These are phyloP conservation scores for Colletotrichum incanum DNA, from an alignment of 2,329 filamentous ascomycete species.

Conservation along the genomic window DNA sequence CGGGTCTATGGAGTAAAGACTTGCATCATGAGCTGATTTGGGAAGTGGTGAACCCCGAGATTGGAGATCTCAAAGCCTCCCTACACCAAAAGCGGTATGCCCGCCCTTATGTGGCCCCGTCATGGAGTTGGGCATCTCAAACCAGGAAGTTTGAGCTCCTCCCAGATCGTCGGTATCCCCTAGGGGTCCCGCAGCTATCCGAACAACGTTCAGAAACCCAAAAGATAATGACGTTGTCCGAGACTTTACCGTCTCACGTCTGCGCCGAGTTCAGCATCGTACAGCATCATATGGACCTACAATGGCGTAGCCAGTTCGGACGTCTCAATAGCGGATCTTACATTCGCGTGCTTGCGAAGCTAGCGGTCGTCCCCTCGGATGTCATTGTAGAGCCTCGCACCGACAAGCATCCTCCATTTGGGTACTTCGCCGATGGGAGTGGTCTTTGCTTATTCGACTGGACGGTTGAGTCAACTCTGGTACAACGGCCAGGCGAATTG, in stretches of 20 bases:
- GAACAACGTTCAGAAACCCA: not conserved
- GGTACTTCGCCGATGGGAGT: conserved; percentile 2
- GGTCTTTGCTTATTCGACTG: conserved; percentile 17
- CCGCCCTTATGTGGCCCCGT: conserved; percentile 8
- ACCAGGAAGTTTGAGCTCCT: not conserved
- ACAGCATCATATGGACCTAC: not conserved
- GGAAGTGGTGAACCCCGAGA: not conserved
- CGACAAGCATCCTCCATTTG: not conserved
- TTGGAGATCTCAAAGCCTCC: not conserved
- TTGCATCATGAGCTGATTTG: conserved; percentile 1
- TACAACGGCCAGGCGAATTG: not conserved
- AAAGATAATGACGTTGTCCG: not conserved
- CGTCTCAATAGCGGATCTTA: not conserved
- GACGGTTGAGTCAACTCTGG: not conserved
- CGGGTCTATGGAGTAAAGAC: not conserved
- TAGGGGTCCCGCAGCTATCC: not conserved
- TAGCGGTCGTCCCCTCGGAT: not conserved
- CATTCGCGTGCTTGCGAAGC: not conserved
- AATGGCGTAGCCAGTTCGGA: not conserved
- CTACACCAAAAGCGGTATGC: not conserved
- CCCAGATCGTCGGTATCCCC: not conserved
- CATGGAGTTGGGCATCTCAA: conserved; percentile 25
- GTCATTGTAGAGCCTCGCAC: not conserved
- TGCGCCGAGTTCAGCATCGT: not conserved
- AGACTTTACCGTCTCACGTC: not conserved